Base-by-base conservation (phyloP, 139 green algal genomes). In the Yamagishiella unicocca region DNA sequence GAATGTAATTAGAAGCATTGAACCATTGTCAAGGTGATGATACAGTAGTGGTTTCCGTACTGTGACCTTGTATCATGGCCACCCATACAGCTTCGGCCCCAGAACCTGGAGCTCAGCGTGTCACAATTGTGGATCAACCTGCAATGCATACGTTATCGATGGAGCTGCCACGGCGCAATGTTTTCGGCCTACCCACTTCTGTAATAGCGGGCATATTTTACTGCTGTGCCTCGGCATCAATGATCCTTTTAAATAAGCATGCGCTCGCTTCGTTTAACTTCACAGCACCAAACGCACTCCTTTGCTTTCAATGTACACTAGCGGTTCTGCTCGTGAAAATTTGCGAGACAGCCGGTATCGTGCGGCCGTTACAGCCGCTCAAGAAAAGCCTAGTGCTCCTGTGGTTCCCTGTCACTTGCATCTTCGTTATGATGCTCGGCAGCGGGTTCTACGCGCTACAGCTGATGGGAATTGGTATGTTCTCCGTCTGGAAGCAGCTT, bases 401-500 rank as follows among this genome's bases (percentile, higher is more conserved):
- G 0, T 98, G 97, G 97, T 90, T 97, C 42, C 87, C 87, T 4
- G 86, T 88, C 2, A 93, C 90, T 77, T 61, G 90, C 45, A 85
- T 93, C 38, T 93, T 93, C 66, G 90, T 93, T 31, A 21, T 55
- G 17, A 99, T 99, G 97, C 96, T 99, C 12, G 94, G 93, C 45
- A 95, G 89, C 35, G 91, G 83, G 88, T 98, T 99, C 87, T 97
- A 94, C 74, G 91, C 96, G 2, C 91, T 99, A 10, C 87, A 94
- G 71, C 71, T 38, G 2, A 89, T 93, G 68, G 92, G 93, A 5
- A 95, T 98, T 2, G 91, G 92, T 37, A 95, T 92, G 89, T 85
- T 86, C 64, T 54, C 96, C 0, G 94, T 98, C n/a, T 93, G 98
- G 43, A 99, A 98, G 87, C 98, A 99, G 90, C 88, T 97, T 31